A percentile compares a stretch with the other conserved stretches of the same genome.
Conservation (phyloP, 352 stramenopile species). For the Globisporangium spinosum region DNA sequence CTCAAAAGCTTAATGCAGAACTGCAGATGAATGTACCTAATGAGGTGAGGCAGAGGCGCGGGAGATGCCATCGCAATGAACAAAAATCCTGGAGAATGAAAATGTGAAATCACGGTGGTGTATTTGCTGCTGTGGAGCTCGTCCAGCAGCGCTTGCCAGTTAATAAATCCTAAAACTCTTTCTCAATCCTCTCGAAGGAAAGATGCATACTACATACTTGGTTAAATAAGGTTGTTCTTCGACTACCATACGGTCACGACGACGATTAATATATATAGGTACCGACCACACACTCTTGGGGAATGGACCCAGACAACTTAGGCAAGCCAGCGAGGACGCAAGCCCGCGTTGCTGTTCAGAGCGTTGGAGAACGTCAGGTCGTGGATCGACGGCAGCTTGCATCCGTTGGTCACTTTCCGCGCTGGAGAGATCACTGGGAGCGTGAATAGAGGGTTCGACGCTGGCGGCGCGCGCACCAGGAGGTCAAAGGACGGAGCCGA, state of each 20-base stretch:
- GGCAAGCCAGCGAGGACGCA: constrained; percentile 31
- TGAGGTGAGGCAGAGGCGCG: neutral
- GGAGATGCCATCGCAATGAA: neutral
- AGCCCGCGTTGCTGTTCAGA: constrained; percentile 13
- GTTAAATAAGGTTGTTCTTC: constrained; percentile 9
- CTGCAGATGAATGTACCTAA: neutral
- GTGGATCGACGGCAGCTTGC: constrained; percentile 55
- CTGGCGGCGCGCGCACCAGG: constrained; percentile 14
- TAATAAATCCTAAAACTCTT: constrained; percentile 1
- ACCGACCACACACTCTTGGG: neutral
- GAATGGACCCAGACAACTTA: constrained; percentile 16
- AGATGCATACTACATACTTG: constrained; percentile 49
- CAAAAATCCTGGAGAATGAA: neutral
- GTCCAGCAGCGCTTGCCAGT: neutral
- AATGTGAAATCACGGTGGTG: neutral
- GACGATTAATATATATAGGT: constrained; percentile 4
- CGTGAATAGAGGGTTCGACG: constrained; percentile 19
- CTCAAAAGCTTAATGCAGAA: too few species aligned
- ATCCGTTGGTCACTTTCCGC: constrained; percentile 35
- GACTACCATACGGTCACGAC: neutral
- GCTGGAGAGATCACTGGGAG: constrained; percentile 41
- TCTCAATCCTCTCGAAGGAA: neutral
- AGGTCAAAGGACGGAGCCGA: constrained; percentile 15
- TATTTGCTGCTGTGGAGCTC: neutral
- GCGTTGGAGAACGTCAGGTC: constrained; percentile 38